These are phyloP conservation scores for Ustilago loliicola DNA, from an alignment of 1,284 basidiomycete genomes.

Conservation along the genomic window DNA sequence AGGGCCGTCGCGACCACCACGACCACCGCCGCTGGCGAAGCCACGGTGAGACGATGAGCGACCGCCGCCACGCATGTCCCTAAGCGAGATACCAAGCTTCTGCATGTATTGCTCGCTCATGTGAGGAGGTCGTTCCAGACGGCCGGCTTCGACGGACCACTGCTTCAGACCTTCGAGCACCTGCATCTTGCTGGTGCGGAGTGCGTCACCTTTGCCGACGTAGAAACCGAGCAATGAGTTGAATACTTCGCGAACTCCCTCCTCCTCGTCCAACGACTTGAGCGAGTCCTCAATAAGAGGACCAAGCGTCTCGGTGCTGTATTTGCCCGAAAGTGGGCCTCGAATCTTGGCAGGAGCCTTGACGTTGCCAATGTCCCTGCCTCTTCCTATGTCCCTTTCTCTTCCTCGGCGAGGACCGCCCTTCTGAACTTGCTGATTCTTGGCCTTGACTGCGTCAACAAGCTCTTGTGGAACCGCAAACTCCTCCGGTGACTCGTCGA, in stretches of 20 bases:
- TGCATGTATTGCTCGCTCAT: constrained; percentile 43
- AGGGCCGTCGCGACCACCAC: constrained; percentile 15
- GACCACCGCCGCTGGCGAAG: constrained; percentile 10
- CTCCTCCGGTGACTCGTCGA: constrained; percentile 74
- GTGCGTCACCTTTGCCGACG: constrained; percentile 35
- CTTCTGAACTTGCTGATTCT: constrained; percentile 15
- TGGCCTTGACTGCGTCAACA: constrained; percentile 19
- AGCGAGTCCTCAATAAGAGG: constrained; percentile 28
- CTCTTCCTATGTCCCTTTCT: background rate
- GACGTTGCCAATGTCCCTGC: background rate
- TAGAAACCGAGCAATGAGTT: constrained; percentile 62
- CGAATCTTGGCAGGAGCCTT: constrained; percentile 25
- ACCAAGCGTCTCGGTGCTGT: constrained; percentile 18
- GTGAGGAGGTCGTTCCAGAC: constrained; percentile 41
- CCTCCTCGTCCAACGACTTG: constrained; percentile 19
- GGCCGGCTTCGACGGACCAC: constrained; percentile 44
- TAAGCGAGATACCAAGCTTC: constrained; percentile 45
- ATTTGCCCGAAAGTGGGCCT: constrained; percentile 45
- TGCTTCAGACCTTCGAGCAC: constrained; percentile 52
- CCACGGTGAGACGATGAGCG: constrained; percentile 10
- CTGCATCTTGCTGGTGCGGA: constrained; percentile 43
- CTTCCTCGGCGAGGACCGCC: constrained; percentile 5
- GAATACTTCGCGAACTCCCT: constrained; percentile 33
- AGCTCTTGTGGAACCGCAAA: constrained; percentile 32
- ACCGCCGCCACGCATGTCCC: constrained; percentile 16